Base-by-base conservation (phyloP, 2,329 filamentous ascomycete species). In the Aspergillus floridensis region DNA sequence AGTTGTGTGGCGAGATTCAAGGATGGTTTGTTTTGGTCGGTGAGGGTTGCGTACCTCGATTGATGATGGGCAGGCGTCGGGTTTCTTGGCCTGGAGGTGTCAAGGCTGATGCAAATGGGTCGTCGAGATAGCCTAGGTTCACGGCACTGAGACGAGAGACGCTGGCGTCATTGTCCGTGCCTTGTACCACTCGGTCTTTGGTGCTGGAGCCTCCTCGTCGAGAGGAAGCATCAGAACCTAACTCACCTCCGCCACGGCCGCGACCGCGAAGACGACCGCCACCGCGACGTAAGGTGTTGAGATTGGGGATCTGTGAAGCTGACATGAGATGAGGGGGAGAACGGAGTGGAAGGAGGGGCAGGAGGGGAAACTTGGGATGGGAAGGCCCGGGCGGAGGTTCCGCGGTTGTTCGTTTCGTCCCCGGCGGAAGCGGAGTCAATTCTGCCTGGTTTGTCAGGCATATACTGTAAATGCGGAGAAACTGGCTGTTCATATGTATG, bases 121-220 rank as follows among this genome's bases (percentile, higher is more conserved):
- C 95, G 2, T 90, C 78, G 1, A 99, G 80, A 73, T 98, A 98
- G 32, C 92, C 92, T 53, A 92, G 73, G 58, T 89, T 85, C 16
- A 98, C 92, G 12, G 93, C 93, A 73, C 93, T 98, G 75, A 96
- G 80, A 38, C 95, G 86, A 31, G 92, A 96, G 47, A 92, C 86
- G 60, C 91, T 91, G 26, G 95, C 95, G 79, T 99, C 95, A 61
- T 88, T 88, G 76, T 99, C 95, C 3, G 95, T 99, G 63, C 88
- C 87, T 75, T 96, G 93, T 59, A 99, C 88, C 46, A 89, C 84
- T 60, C 83, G 81, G 76, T 98, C 93, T 66, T 88, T 87, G 53
- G 54, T 53, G 16, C 73, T 72, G 10, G 68, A 50, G 68, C 58
- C 75, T 72, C 24, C 69, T 66, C 49, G 73, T 44, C 38, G 38